phyloP scores from a whole-genome alignment of 2,329 filamentous ascomycete species.

The Chalaropsis ovoidea region DNA sequence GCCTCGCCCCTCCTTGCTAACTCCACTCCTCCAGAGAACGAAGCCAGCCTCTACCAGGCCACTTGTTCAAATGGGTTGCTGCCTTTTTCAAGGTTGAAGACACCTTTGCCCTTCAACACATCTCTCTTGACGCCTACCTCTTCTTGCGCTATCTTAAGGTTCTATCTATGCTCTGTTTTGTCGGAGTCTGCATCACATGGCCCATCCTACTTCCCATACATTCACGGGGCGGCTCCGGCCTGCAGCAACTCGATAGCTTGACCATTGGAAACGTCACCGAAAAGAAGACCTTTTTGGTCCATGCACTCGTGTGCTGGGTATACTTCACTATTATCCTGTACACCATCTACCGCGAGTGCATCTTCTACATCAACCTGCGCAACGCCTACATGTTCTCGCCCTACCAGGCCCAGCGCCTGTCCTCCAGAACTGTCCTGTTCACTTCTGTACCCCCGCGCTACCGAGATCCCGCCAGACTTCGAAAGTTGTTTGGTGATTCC shows the following conservation, averaged over 20 bases:
- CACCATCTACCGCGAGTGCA: constrained; percentile 76
- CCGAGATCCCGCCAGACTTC: constrained; percentile 60
- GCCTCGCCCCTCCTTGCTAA: background rate
- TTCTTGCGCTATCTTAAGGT: constrained; percentile 79
- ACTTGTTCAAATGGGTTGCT: constrained; percentile 52
- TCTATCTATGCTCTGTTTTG: constrained; percentile 63
- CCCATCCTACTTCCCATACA: constrained; percentile 78
- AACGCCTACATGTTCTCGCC: constrained; percentile 89
- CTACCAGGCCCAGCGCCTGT: constrained; percentile 71
- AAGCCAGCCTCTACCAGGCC: constrained; percentile 45
- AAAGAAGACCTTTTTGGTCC: constrained; percentile 63
- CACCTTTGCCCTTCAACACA: constrained; percentile 71
- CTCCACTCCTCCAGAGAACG: constrained; percentile 39
- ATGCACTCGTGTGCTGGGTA: constrained; percentile 67
- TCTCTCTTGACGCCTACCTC: constrained; percentile 79
- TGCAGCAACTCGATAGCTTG: constrained; percentile 50
- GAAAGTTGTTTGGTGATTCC: constrained; percentile 64
- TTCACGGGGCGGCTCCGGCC: constrained; percentile 60
- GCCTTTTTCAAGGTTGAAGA: constrained; percentile 57
- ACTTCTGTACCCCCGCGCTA: constrained; percentile 72
- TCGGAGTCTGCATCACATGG: constrained; percentile 74
- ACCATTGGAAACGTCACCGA: constrained; percentile 43
- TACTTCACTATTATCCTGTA: constrained; percentile 86
- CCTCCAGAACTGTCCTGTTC: constrained; percentile 86
- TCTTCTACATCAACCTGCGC: constrained; percentile 88